Conservation (phyloP, 805 yeast genomes). For the Komagataella pseudopastoris region DNA sequence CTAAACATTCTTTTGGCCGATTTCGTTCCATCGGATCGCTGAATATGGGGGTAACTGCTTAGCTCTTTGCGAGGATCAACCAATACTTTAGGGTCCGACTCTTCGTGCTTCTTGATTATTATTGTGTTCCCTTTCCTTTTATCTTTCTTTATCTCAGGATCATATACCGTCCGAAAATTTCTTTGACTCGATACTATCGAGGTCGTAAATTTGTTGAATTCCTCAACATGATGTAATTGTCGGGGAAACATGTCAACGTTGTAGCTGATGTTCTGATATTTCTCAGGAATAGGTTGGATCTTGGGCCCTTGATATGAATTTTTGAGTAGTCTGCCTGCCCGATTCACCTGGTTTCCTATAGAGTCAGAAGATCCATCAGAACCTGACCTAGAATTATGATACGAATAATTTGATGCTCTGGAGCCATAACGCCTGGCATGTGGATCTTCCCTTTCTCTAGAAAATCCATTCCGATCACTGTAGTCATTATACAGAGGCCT, state of each 20-base stretch:
- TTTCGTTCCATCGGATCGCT: conserved; percentile 6
- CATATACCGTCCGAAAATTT: conserved; percentile 33
- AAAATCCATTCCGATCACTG: background rate
- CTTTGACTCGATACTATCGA: conserved; percentile 6
- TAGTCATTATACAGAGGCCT: background rate
- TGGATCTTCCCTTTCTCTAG: background rate
- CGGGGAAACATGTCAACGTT: conserved; percentile 1
- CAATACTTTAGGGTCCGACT: conserved; percentile 9
- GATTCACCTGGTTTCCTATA: background rate
- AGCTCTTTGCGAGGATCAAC: conserved; percentile 30
- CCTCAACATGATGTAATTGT: conserved; percentile 10
- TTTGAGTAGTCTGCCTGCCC: background rate
- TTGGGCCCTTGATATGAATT: background rate
- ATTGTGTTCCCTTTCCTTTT: conserved; percentile 22
- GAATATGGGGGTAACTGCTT: conserved; percentile 14
- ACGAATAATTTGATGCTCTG: background rate
- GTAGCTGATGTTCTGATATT: background rate
- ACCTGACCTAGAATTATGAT: background rate
- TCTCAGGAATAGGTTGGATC: background rate
- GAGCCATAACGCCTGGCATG: background rate
- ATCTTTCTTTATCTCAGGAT: conserved; percentile 34
- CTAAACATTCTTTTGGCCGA: conserved; percentile 8
- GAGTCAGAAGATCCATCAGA: background rate
- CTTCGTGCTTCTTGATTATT: conserved; percentile 21
- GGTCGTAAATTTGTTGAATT: background rate